A percentile compares a stretch with the other conserved stretches of the same genome.
Conservation (phyloP, 1,284 basidiomycete genomes). For the Caloboletus inedulis region DNA sequence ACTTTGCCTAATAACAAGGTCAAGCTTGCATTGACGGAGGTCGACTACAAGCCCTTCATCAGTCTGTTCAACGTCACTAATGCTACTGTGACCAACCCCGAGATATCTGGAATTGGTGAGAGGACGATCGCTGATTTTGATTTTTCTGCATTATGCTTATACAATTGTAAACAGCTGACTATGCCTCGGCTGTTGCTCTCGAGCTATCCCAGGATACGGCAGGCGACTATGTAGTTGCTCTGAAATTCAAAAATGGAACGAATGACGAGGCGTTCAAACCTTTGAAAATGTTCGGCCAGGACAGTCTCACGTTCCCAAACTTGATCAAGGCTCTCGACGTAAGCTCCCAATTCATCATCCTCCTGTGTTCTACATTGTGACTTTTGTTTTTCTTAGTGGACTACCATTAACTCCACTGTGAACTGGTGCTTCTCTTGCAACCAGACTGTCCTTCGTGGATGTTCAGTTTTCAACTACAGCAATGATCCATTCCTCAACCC, state of each 20-base stretch:
- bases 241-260: constrained; percentile 54
- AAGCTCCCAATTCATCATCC: background rate
- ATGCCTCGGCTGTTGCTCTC: constrained; percentile 44
- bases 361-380: background rate
- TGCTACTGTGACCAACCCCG: constrained; percentile 33
- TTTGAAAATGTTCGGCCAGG: constrained; percentile 31
- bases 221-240: constrained; percentile 26
- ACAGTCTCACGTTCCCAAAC: constrained; percentile 31
- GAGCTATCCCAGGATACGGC: constrained; percentile 37
- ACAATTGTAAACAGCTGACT: constrained; percentile 40
- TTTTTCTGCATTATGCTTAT: background rate
- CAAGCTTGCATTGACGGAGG: constrained; percentile 42
- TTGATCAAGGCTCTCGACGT: constrained; percentile 38
- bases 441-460: constrained; percentile 32
- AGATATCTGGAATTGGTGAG: constrained; percentile 37
- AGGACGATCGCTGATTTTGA: background rate
- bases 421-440: constrained; percentile 36
- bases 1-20: constrained; percentile 39
- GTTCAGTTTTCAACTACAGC: constrained; percentile 34
- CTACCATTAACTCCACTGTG: constrained; percentile 27
- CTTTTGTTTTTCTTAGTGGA: constrained; percentile 21
- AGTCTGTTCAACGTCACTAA: constrained; percentile 48
- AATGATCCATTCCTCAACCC: constrained; percentile 31
- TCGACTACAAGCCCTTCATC: constrained; percentile 55
- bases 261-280: constrained; percentile 26